phyloP scores from a whole-genome alignment of 2,329 filamentous ascomycete genomes.

The Sporothrix pallida region DNA sequence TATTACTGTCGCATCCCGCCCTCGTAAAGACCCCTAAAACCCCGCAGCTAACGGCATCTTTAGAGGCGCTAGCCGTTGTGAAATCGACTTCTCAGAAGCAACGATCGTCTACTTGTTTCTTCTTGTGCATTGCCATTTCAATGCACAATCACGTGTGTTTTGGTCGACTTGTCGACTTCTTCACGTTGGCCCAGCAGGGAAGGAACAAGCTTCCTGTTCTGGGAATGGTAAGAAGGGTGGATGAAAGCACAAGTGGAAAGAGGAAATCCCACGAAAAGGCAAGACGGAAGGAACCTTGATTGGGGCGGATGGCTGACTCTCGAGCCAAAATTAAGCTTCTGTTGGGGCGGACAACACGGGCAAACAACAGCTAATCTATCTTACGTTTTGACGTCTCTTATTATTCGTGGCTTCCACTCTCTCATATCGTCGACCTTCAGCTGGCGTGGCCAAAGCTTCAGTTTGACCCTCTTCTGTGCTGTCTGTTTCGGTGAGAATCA shows the following conservation, averaged over 20 bases:
- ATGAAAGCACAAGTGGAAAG: not conserved
- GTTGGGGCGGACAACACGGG: not conserved
- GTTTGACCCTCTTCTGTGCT: not conserved
- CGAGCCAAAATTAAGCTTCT: not conserved
- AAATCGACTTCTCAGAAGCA: too few relatives aligned
- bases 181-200: not conserved
- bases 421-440: not conserved
- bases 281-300: not conserved
- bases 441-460: not conserved
- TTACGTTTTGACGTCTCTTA: not conserved
- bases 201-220: conserved; percentile 6
- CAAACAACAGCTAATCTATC: conserved; percentile 2
- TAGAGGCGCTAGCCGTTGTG: not conserved
- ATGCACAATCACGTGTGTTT: conserved; percentile 16
- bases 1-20: too few relatives aligned
- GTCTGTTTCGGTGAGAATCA: not conserved
- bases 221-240: not conserved
- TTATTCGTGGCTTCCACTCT: not conserved
- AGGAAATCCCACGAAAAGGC: not conserved
- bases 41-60: not conserved
- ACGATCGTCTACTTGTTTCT: too few relatives aligned
- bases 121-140: not conserved
- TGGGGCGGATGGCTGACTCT: not conserved
- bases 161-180: not conserved
- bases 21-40: conserved; percentile 9